Conservation (phyloP, 129 eudicot species). For the Escallonia rubra region DNA sequence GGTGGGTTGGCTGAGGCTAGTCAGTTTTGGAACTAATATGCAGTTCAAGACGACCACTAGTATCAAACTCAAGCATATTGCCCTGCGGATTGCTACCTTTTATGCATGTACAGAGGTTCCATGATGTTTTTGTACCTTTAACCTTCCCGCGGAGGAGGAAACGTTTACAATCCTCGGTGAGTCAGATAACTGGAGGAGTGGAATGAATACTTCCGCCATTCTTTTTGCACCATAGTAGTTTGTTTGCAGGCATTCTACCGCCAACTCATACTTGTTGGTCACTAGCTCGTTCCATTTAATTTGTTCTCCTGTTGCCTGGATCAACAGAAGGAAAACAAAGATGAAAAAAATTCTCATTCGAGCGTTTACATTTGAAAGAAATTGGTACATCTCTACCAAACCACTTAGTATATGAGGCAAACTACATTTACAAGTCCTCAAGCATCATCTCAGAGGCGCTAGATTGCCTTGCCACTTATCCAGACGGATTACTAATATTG, state of each 20-base stretch:
- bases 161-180: slow-evolving; percentile 76
- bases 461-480: too few species aligned
- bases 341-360: too few species aligned
- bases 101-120: too few species aligned
- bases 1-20: too few species aligned
- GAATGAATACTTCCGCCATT: slow-evolving; percentile 45
- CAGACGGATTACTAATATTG: too few species aligned
- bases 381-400: neutral
- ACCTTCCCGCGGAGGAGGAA: slow-evolving; percentile 48
- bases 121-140: slow-evolving; percentile 32
- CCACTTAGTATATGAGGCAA: neutral
- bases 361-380: neutral
- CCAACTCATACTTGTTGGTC: slow-evolving; percentile 29
- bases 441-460: too few species aligned
- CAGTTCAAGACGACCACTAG: too few species aligned
- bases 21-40: too few species aligned
- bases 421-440: too few species aligned
- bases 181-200: slow-evolving; percentile 50
- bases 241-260: slow-evolving; percentile 45
- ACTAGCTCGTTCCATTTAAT: slow-evolving; percentile 19
- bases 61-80: too few species aligned
- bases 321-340: neutral
- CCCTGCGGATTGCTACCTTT: too few species aligned
- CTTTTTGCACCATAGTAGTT: slow-evolving; percentile 62
- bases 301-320: neutral